Conservation (phyloP, 2,329 filamentous ascomycete genomes). For the Blastomyces silverae region DNA sequence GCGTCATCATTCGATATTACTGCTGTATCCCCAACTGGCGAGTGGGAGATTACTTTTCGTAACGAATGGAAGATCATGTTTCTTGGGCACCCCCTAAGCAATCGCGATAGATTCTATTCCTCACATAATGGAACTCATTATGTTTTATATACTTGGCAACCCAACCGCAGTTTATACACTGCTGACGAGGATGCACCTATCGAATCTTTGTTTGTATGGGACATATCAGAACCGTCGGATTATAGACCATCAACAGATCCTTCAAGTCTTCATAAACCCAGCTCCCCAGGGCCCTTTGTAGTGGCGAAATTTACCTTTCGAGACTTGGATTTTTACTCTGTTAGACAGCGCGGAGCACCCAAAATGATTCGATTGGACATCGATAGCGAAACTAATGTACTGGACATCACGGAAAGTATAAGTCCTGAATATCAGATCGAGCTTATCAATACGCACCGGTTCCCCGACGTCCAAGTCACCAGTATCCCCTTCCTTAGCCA, state of each 20-base stretch:
- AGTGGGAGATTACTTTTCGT: constrained; percentile 47
- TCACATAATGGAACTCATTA: constrained; percentile 55
- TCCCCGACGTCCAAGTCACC: constrained; percentile 45
- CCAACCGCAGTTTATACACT: constrained; percentile 49
- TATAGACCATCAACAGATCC: constrained; percentile 50
- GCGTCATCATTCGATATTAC: constrained; percentile 53
- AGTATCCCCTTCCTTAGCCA: constrained; percentile 49
- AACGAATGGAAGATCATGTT: constrained; percentile 58
- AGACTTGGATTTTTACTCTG: constrained; percentile 48
- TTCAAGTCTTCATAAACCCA: constrained; percentile 33
- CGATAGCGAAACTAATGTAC: constrained; percentile 41
- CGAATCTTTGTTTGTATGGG: constrained; percentile 55
- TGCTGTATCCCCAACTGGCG: constrained; percentile 16
- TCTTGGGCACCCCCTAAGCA: constrained; percentile 49
- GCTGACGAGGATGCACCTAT: constrained; percentile 51
- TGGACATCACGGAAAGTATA: constrained; percentile 54
- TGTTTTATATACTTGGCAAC: constrained; percentile 57
- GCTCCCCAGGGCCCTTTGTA: constrained; percentile 37
- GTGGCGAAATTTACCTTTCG: constrained; percentile 47
- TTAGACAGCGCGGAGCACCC: constrained; percentile 50
- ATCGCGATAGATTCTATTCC: constrained; percentile 57
- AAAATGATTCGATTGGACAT: constrained; percentile 47
- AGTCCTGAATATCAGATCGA: constrained; percentile 31
- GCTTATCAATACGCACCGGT: constrained; percentile 28
- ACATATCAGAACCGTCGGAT: constrained; percentile 47